Evolutionary conservation across 1,284 basidiomycete genomes (phyloP), one percentile per base, ranked within the genome.

Genomic region (Pseudozyma pruni): DNA sequence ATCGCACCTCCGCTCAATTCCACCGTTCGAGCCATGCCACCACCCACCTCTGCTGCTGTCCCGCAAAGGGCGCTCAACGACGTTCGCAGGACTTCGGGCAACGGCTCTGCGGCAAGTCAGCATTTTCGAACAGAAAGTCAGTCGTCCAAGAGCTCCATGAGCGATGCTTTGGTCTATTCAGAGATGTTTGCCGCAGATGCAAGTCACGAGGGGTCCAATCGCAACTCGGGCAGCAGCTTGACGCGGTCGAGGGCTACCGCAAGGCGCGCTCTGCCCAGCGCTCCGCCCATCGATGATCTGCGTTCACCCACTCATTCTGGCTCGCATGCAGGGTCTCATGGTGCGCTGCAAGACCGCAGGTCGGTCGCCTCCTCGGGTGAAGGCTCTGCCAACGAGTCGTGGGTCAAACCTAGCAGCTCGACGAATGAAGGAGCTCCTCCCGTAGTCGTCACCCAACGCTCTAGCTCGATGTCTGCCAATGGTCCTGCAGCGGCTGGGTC

Each of bases 131-230:
- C 66, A 3, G 64, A 63, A 17, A 76, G 74, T 34, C 56, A 76
- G 37, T 73, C 69, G 6, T 78, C 76, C 27, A 61, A 64, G 35
- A 75, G 74, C 37, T 75, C 75, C 11, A 16, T 74, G n/a, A 71
- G 67, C 25, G 75, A 74, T 25, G 63, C 73, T 2, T 39, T 71
- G 32, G 57, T 59, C 35, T 48, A 54, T 42, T 49, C 57, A n/a
- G 66, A 59, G 6, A 49, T 46, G 31, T 53, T 56, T 33, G 66
- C 49, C 19, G 62, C 41, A 13, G 69, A 63, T 20, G 46, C 29
- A 17, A 45, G 46, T 20, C 45, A 62, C 39, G 71, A 70, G 3
- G 56, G 48, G 8, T 59, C 69, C 3, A 61, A 63, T 27, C 60
- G 63, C 37, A 72, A 70, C 27, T 61, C 71, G 10, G 59, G 48